These are phyloP conservation scores for Podospora bellae-mahoneyi DNA, from an alignment of 495 filamentous ascomycete genomes.

Conservation along the genomic window DNA sequence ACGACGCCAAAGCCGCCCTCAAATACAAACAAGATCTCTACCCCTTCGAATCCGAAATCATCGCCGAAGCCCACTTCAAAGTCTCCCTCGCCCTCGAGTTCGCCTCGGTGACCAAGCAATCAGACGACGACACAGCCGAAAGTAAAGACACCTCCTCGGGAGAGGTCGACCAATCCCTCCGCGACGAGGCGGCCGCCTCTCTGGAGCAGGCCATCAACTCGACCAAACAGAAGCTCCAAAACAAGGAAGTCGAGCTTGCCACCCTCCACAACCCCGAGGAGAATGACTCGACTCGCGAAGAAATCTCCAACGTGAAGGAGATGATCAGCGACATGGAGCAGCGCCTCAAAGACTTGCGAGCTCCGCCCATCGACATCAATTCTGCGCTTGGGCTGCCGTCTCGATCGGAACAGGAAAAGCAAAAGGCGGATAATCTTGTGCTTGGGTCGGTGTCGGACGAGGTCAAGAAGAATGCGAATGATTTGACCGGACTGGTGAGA, in stretches of 20 bases:
- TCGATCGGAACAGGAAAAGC: neutral
- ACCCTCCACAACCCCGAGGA: constrained; percentile 51
- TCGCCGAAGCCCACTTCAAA: constrained; percentile 94
- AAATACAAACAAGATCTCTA: constrained; percentile 72
- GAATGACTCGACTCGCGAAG: constrained; percentile 57
- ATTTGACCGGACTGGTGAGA: constrained; percentile 80
- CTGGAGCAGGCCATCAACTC: constrained; percentile 81
- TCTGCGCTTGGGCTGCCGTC: constrained; percentile 44
- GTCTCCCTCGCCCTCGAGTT: constrained; percentile 95
- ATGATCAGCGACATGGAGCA: constrained; percentile 80
- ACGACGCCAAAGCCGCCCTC: constrained; percentile 72
- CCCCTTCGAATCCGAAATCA: constrained; percentile 69
- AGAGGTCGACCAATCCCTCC: constrained; percentile 59
- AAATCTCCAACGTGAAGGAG: constrained; percentile 80
- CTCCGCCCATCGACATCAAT: constrained; percentile 63
- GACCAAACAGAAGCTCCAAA: constrained; percentile 68
- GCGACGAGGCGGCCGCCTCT: constrained; percentile 70
- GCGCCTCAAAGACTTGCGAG: constrained; percentile 66
- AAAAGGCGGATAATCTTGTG: constrained; percentile 19
- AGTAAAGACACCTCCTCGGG: constrained; percentile 46
- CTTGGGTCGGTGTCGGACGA: constrained; percentile 65
- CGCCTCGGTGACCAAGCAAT: constrained; percentile 66
- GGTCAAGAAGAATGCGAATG: constrained; percentile 74
- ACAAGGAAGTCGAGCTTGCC: constrained; percentile 64
- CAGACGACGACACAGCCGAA: constrained; percentile 44